Evolutionary conservation across 2,329 filamentous ascomycete genomes (phyloP), one percentile per base, ranked within the genome.

Genomic region (Penicillium sp.): DNA sequence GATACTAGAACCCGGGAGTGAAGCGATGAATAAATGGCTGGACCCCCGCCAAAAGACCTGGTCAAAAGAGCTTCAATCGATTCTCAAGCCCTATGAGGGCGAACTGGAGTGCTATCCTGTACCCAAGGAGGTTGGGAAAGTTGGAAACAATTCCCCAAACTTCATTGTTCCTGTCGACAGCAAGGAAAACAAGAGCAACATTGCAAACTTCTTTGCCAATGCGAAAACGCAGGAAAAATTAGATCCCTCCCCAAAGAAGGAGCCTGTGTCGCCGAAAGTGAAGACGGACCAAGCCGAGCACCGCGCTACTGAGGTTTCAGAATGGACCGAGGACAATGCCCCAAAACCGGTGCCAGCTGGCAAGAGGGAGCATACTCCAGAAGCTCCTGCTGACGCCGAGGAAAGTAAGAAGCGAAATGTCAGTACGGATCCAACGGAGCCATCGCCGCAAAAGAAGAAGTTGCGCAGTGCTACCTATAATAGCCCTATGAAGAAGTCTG

Each of bases 121-220:
- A 2, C 86, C 82, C 64, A 89, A 90, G 69, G 92, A 94, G 4
- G 93, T 97, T 0, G 92, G 92, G 0, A 97, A 96, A 75, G 92
- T 96, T 0, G 92, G 93, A 6, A 96, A 96, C 64, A 89, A 96
- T 71, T 95, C 89, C 21, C 86, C 90, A 0, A 82, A 81, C 0
- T 96, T 97, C 67, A 82, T 97, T 42, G 78, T 96, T 2, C 93
- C 93, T 0, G 76, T 97, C 34, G 82, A 89, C 65, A 95, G 89
- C 73, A 86, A 85, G 60, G 89, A 92, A 66, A 97, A 97, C 72
- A 97, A 95, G 76, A 86, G 82, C 47, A 97, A 94, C 62, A 97
- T 97, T 71, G 89, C 89, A 44, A 96, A 96, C 65, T 97, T 96
- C 78, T 97, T 97, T 67, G 81, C 81, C 8, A 88, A 85, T 40